Evolutionary conservation across 2,329 filamentous ascomycete species (phyloP).

Genomic region (Colletotrichum tropicicola): DNA sequence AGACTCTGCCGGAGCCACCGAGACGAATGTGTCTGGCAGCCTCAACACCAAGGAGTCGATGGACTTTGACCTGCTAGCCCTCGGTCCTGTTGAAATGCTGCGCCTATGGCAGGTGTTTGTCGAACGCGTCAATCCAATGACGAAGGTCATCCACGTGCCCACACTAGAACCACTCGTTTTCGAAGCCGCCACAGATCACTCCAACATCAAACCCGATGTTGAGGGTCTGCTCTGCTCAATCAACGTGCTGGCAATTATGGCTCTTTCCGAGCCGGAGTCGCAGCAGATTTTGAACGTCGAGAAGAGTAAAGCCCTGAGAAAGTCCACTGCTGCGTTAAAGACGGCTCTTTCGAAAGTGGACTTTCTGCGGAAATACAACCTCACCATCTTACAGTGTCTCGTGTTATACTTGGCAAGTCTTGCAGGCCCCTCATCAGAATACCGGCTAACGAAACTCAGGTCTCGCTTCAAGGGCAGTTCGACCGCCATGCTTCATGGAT

Average conservation of each 20-base stretch:
- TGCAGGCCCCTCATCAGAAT: slow-evolving; percentile 55
- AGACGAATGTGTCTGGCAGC: background rate
- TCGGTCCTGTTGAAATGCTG: slow-evolving; percentile 40
- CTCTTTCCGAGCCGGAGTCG: slow-evolving; percentile 66
- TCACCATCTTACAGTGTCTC: slow-evolving; percentile 66
- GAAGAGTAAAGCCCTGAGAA: slow-evolving; percentile 57
- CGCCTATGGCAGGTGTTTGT: slow-evolving; percentile 79
- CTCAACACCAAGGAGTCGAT: background rate
- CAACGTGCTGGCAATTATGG: slow-evolving; percentile 67
- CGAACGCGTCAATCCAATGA: slow-evolving; percentile 77
- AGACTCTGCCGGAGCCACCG: background rate
- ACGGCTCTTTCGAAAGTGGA: slow-evolving; percentile 57
- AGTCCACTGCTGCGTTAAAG: slow-evolving; percentile 60
- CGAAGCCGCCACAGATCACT: slow-evolving; percentile 38
- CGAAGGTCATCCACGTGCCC: slow-evolving; percentile 77
- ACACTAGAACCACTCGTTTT: slow-evolving; percentile 49
- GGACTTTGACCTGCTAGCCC: slow-evolving; percentile 18
- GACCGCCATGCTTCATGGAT: slow-evolving; percentile 69
- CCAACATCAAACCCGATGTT: slow-evolving; percentile 28
- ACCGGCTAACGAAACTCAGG: slow-evolving; percentile 46
- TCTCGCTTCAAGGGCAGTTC: slow-evolving; percentile 65
- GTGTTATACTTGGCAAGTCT: slow-evolving; percentile 67
- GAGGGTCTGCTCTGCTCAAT: slow-evolving; percentile 73
- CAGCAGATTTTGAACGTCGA: slow-evolving; percentile 56
- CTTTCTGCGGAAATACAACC: slow-evolving; percentile 67